phyloP scores from a whole-genome alignment of 2,329 filamentous ascomycete genomes.

The Clarireedia monteithiana region DNA sequence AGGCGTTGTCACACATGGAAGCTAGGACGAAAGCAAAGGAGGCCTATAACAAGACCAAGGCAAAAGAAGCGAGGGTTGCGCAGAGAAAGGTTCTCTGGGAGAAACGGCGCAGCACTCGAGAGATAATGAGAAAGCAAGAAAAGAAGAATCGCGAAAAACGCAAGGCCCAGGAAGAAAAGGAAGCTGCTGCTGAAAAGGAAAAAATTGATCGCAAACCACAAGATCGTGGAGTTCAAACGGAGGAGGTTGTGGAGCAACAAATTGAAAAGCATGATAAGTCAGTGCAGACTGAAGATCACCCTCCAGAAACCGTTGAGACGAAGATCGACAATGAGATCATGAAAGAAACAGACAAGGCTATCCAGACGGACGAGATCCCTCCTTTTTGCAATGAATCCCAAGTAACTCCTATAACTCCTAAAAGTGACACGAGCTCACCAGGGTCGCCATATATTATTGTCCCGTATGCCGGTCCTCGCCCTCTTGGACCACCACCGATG shows the following conservation, averaged over 20 bases:
- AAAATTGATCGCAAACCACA: conserved; percentile 31
- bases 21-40: conserved; percentile 38
- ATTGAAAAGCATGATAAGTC: conserved; percentile 18
- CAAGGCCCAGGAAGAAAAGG: conserved; percentile 32
- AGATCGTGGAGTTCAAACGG: conserved; percentile 22
- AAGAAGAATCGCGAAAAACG: conserved; percentile 35
- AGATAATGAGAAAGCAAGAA: conserved; percentile 33
- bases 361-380: conserved; percentile 19
- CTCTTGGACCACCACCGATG: conserved; percentile 2
- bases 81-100: conserved; percentile 43
- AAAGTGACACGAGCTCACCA: conserved; percentile 9
- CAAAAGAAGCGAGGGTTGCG: conserved; percentile 35
- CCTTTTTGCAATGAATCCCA: conserved; percentile 13
- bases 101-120: conserved; percentile 35
- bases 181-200: conserved; percentile 34
- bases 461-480: not conserved
- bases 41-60: conserved; percentile 20
- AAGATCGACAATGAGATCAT: not conserved
- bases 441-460: conserved; percentile 2
- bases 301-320: not conserved
- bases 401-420: conserved; percentile 21
- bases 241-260: conserved; percentile 12
- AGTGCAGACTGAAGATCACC: conserved; percentile 21
- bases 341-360: conserved; percentile 20
- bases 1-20: conserved; percentile 44